Conservation (phyloP, 371 early-diverging fungal genomes). For the Syncephalastrum racemosum region DNA sequence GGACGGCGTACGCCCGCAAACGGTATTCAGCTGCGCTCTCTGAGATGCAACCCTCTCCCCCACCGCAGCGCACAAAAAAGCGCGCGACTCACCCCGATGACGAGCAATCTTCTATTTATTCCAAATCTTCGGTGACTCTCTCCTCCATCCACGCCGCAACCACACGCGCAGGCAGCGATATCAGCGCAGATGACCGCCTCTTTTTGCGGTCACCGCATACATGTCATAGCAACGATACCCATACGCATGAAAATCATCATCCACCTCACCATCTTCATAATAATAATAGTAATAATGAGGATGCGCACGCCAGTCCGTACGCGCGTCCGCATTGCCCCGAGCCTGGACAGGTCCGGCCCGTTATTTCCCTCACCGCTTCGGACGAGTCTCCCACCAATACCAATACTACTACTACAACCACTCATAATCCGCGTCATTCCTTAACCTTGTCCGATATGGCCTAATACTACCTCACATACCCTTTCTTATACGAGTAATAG, state of each 20-base stretch:
- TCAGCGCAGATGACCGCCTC: conserved; percentile 11
- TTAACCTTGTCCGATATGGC: too few relatives aligned
- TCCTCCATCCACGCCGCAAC: conserved; percentile 9
- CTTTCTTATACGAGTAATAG: too few relatives aligned
- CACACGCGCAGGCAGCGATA: conserved; percentile 13
- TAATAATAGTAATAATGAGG: neutral
- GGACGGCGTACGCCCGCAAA: conserved; percentile 18
- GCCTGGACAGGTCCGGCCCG: conserved; percentile 23
- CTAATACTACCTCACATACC: too few relatives aligned
- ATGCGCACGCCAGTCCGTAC: conserved; percentile 18
- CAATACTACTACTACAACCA: conserved; percentile 7
- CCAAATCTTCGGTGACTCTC: conserved; percentile 13
- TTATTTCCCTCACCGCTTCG: conserved; percentile 11
- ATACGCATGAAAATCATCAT: neutral
- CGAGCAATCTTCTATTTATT: conserved; percentile 10
- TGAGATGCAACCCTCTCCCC: conserved; percentile 4
- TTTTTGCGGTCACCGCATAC: neutral
- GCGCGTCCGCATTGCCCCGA: conserved; percentile 25
- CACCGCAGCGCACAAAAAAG: neutral
- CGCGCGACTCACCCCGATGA: conserved; percentile 1
- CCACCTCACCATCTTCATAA: neutral
- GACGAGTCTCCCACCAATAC: conserved; percentile 3
- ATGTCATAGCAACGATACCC: neutral
- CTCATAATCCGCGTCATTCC: neutral
- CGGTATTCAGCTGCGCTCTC: conserved; percentile 33